Percentiles rank a stretch among this genome's conserved stretches.
These are phyloP conservation scores for Candida hungchunana DNA, from an alignment of 805 yeast genomes.

Conservation along the genomic window DNA sequence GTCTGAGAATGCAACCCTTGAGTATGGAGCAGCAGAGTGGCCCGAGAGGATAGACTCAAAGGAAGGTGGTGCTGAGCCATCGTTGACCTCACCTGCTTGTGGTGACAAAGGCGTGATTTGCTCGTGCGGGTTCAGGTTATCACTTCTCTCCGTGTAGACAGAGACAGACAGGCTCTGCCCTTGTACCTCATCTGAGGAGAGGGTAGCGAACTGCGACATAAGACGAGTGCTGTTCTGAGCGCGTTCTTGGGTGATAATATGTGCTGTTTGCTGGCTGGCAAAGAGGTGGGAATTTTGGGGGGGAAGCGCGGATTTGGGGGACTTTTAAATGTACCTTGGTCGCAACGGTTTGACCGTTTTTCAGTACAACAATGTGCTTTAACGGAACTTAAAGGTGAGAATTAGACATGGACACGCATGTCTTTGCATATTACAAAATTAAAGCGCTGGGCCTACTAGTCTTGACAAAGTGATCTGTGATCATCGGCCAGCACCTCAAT, in stretches of 20 bases:
- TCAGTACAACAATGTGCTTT: slow-evolving; percentile 8
- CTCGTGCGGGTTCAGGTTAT: slow-evolving; percentile 1
- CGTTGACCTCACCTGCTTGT: slow-evolving; percentile 9
- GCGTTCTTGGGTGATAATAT: no score
- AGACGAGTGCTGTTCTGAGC: no score
- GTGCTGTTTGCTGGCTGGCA: neutral
- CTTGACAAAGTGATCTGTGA: no score
- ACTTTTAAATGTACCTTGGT: slow-evolving; percentile 1
- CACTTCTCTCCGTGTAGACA: no score
- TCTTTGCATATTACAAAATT: no score
- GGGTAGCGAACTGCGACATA: slow-evolving; percentile 6
- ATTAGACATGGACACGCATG: slow-evolving; percentile 1
- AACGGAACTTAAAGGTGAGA: slow-evolving; percentile 1
- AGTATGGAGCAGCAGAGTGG: slow-evolving; percentile 23
- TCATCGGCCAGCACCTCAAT: no score
- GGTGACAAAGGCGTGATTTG: slow-evolving; percentile 19
- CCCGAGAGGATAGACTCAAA: slow-evolving; percentile 23
- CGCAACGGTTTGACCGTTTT: slow-evolving; percentile 9
- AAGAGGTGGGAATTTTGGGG: neutral
- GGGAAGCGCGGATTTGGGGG: slow-evolving; percentile 2
- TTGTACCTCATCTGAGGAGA: neutral
- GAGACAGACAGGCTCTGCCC: neutral
- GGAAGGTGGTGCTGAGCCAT: slow-evolving; percentile 16
- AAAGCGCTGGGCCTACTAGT: no score
- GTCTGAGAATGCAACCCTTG: slow-evolving; percentile 25